Conservation (phyloP, 768 basidiomycete genomes). For the Amylocystis lapponica region DNA sequence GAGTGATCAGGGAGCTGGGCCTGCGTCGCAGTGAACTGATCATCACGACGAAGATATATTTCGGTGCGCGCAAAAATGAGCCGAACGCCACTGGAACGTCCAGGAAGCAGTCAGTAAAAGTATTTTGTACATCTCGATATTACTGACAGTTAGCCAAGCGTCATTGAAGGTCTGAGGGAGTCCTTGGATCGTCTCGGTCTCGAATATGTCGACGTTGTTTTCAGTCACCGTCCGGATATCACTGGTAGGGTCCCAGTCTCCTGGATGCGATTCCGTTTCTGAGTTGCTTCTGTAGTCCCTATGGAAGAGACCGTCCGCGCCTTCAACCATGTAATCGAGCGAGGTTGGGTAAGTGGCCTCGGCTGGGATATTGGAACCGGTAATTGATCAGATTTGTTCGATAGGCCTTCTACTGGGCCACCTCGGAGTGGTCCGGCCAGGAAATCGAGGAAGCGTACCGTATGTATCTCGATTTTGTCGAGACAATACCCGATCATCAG, state of each 20-base stretch:
- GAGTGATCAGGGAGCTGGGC: constrained; percentile 71
- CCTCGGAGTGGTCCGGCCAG: constrained; percentile 71
- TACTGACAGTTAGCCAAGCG: constrained; percentile 33
- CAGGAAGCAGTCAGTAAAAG: constrained; percentile 54
- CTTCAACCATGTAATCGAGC: constrained; percentile 72
- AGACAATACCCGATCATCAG: background rate
- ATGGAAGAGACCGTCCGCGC: constrained; percentile 80
- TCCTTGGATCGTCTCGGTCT: constrained; percentile 62
- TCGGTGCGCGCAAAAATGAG: constrained; percentile 47
- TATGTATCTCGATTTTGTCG: constrained; percentile 24
- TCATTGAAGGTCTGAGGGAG: constrained; percentile 71
- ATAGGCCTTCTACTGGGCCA: constrained; percentile 67
- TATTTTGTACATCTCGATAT: too few relatives aligned
- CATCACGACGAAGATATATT: constrained; percentile 76
- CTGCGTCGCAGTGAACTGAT: constrained; percentile 63
- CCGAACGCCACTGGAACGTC: constrained; percentile 51
- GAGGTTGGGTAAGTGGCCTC: constrained; percentile 50
- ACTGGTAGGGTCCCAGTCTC: constrained; percentile 32
- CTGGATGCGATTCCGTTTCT: background rate
- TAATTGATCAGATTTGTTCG: background rate
- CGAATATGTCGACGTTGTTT: constrained; percentile 70
- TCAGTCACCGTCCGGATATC: constrained; percentile 64
- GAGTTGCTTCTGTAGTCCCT: constrained; percentile 30
- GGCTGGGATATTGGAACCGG: background rate
- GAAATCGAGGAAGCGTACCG: constrained; percentile 65